Evolutionary conservation across 371 early-diverging fungal genomes (phyloP), one percentile per base, ranked within the genome.

Genomic region (Rhizopus arrhizus): DNA sequence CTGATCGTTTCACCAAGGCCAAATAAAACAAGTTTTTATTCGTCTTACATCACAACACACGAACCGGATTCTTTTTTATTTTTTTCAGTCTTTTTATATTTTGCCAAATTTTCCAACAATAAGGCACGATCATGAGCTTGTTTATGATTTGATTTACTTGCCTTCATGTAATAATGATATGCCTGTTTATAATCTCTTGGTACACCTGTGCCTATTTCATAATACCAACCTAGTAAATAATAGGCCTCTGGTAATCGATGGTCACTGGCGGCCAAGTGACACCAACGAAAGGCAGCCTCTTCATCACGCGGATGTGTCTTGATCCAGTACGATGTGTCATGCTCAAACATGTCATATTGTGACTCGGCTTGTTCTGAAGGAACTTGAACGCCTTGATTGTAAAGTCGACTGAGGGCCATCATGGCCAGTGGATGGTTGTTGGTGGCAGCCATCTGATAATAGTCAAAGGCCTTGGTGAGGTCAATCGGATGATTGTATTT

Each of bases 1-100:
- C 89, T 53, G 87, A 88, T 64, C 88, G 95, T 67, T 96, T 87
- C 69, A 84, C 82, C 64, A 84, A 86, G 69, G 82, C 84, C 54
- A 28, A 22, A 22, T 22, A 22, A 22, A 22, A 22, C 22, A 22
- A 22, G 22, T 22, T 36, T 36, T 36, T 36, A 11, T 43, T 43
- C n/a, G 6, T 43, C n/a, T 43, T 43, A 43, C 43, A 43, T 43
- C 9, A 43, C n/a, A 15, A n/a, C 13, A 43, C 43, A 43, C 15
- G 9, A n/a, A 11, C 13, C 15, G 9, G 43, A 43, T 43, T n/a
- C 43, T n/a, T 15, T 43, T 43, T 11, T 6, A 13, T 43, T 43
- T 13, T 43, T 43, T 15, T 43, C n/a, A 10, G 6, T n/a, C 52
- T 62, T 66, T 46, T 63, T 50, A 13, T 51, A 31, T 28, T 50